These are phyloP conservation scores for Psilocybe azurescens DNA, from an alignment of 768 basidiomycete species.

Conservation along the genomic window DNA sequence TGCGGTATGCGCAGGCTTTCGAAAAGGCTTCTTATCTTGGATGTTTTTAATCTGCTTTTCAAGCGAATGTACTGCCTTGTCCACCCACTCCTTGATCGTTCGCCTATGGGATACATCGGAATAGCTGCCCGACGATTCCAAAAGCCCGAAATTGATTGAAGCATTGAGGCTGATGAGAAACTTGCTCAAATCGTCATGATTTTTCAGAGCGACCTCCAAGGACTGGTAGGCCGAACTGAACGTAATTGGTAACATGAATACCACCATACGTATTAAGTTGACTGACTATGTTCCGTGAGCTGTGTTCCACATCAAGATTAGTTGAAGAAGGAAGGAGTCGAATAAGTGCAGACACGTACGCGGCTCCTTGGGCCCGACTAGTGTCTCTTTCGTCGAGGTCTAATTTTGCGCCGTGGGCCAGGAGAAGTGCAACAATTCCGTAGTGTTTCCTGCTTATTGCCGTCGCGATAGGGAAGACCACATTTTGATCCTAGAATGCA, in stretches of 20 bases:
- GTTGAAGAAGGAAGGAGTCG: not conserved
- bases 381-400: constrained; percentile 39
- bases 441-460: constrained; percentile 39
- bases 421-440: constrained; percentile 39
- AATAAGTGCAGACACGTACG: constrained; percentile 28
- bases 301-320: not conserved
- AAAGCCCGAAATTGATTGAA: constrained; percentile 37
- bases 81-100: constrained; percentile 45
- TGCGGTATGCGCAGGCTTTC: constrained; percentile 5
- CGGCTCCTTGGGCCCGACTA: constrained; percentile 33
- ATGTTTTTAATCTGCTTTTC: constrained; percentile 21
- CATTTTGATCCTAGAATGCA: constrained; percentile 26
- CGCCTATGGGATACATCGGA: constrained; percentile 22
- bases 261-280: constrained; percentile 25
- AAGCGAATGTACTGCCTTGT: constrained; percentile 31
- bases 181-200: constrained; percentile 42
- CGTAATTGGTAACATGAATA: constrained; percentile 23
- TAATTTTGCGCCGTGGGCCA: constrained; percentile 48
- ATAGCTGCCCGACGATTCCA: constrained; percentile 25
- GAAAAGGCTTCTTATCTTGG: not conserved
- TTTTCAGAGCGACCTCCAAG: constrained; percentile 40
- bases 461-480: constrained; percentile 41
- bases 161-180: constrained; percentile 43
- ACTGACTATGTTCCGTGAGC: constrained; percentile 21
- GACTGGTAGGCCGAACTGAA: constrained; percentile 35